These are phyloP conservation scores for Biancaea sappan DNA, from an alignment of 306 rosid species.

Conservation along the genomic window DNA sequence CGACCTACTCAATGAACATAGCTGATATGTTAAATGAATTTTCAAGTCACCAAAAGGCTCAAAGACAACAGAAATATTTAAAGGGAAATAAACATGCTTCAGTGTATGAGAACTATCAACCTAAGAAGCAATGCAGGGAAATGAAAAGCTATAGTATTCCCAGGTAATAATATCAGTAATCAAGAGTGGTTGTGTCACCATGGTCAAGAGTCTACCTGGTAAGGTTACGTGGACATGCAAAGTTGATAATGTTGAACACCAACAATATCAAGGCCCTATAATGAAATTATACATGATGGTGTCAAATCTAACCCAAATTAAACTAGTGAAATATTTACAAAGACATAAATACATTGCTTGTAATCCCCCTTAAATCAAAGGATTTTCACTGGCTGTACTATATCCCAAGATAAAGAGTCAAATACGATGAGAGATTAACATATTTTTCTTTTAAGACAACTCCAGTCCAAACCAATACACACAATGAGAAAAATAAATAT, in stretches of 20 bases:
- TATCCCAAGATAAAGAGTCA: no score
- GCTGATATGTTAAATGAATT: no score
- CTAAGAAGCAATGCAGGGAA: not conserved
- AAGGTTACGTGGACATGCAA: constrained; percentile 87
- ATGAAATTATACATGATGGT: no score
- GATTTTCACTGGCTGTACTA: constrained; percentile 14
- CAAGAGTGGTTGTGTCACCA: constrained; percentile 1
- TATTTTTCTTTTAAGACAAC: no score
- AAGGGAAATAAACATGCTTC: constrained; percentile 10
- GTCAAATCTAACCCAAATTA: constrained; percentile 27
- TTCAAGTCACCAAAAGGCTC: constrained; percentile 12
- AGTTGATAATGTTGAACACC: constrained; percentile 90
- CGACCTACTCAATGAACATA: no score
- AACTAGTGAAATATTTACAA: not conserved
- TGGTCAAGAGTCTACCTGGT: constrained; percentile 55
- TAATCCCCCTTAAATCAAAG: not conserved
- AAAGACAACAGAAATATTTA: constrained; percentile 14
- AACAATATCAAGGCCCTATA: constrained; percentile 83
- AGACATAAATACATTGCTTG: not conserved
- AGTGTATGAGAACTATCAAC: not conserved
- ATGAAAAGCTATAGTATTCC: constrained; percentile 6
- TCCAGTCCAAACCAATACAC: no score
- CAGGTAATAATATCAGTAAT: not conserved
- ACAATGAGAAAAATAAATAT: no score
- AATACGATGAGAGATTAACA: no score